Evolutionary conservation across 768 basidiomycete genomes (phyloP).

Genomic region (Hydnomerulius pinastri): DNA sequence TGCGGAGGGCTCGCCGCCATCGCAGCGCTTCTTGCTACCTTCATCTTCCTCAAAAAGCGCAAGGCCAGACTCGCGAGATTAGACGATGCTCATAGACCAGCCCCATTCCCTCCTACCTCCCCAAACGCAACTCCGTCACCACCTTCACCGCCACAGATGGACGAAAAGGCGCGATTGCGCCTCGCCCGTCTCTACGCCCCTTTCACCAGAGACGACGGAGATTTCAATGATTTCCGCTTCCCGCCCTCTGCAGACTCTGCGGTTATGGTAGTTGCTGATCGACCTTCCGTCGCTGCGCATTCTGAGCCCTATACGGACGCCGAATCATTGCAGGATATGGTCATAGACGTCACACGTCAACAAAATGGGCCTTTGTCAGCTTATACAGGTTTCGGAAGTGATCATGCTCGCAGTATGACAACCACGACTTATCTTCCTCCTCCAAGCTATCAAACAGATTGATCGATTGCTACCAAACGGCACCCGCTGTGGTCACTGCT

Average conservation of each 20-base stretch:
- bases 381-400: too few species aligned
- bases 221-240: neutral
- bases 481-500: too few species aligned
- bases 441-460: constrained; percentile 1
- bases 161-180: constrained; percentile 6
- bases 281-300: neutral
- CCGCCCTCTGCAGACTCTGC: neutral
- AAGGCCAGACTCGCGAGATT: neutral
- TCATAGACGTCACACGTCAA: neutral
- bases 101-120: constrained; percentile 3
- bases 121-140: neutral
- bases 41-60: constrained; percentile 9
- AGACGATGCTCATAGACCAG: constrained; percentile 1
- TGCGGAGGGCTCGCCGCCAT: constrained; percentile 8
- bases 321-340: too few species aligned
- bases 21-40: neutral
- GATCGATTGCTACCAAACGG: too few species aligned
- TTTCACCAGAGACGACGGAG: neutral
- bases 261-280: neutral
- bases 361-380: too few species aligned
- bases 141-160: neutral
- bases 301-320: neutral
- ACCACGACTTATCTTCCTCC: too few species aligned
- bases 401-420: too few species aligned
- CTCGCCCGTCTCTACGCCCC: neutral